Evolutionary conservation across 306 rosid genomes (phyloP).

Genomic region (Pyrus pyrifolia): DNA sequence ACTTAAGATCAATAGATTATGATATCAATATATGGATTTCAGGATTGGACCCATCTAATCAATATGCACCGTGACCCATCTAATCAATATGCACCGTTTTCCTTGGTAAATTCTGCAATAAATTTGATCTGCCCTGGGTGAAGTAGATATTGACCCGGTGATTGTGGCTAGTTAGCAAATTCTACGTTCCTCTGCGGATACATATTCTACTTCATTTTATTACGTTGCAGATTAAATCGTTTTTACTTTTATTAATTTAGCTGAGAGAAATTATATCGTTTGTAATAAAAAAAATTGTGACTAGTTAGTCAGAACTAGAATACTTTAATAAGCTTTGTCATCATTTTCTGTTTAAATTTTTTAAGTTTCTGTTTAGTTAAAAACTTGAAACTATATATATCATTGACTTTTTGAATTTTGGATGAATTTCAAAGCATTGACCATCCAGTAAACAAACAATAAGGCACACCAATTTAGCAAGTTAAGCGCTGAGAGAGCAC

Average conservation of each 20-base stretch:
- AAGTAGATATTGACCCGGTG: neutral
- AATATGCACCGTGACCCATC: constrained; percentile 11
- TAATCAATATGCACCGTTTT: neutral
- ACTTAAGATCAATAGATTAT: neutral
- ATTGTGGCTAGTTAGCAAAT: too few relatives aligned
- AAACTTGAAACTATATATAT: neutral
- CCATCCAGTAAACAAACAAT: constrained; percentile 1
- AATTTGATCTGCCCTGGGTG: neutral
- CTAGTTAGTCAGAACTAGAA: neutral
- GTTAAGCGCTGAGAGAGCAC: neutral
- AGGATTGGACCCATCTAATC: constrained; percentile 16
- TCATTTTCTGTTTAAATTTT: neutral
- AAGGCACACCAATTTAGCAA: neutral
- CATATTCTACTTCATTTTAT: too few relatives aligned
- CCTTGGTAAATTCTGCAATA: neutral
- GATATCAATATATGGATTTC: neutral
- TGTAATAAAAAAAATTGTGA: too few relatives aligned
- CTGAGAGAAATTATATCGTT: too few relatives aligned
- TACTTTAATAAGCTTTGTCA: too few relatives aligned
- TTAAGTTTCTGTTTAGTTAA: neutral
- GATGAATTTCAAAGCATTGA: neutral
- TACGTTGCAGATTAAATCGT: rapidly evolving
- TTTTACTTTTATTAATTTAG: too few relatives aligned
- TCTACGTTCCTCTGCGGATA: too few relatives aligned
- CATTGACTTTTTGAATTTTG: neutral